Base-by-base conservation (phyloP, 2,329 filamentous ascomycete genomes). In the Karstenula rhodostoma region DNA sequence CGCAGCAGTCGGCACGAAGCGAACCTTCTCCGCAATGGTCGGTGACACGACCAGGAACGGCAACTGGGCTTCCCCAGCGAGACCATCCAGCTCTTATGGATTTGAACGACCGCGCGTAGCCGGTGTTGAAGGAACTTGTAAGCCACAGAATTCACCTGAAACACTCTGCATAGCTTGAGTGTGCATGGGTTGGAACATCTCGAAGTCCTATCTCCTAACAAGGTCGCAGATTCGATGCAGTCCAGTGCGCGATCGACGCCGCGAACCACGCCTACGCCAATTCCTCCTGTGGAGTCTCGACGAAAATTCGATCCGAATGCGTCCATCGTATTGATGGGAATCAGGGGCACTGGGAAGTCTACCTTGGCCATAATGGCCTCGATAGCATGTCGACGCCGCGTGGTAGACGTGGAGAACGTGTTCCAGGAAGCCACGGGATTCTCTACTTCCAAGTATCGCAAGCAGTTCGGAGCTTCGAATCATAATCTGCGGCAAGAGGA, bases 301-400 rank as follows among this genome's bases (percentile, higher is more conserved):
- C 80, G 70, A 47, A 69, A 71, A 19, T 91, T 90, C 69, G 78
- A 81, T 9, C 75, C 82, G 10, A 84, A 90, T 80, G 87, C 89
- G 1, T 92, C 91, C 1, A 87, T 94, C 57, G 85, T 93, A 7
- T 81, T 94, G 19, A 85, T 91, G 23, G 91, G 91, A 2, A 87
- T 92, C 58, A 87, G 89, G 15, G 91, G 90, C 12, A 87, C 89
- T 5, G 91, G 91, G 17, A 93, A 93, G 75, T 90, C 90, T 1
- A 92, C 89, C 1, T 80, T 94, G 12, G 91, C 89, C 15, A 86
- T 94, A 50, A 92, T 94, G 63, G 89, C 90, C 6, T 90, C 90
- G 0, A 88, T 88, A 8, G 89, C 89, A 51, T 87, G 91, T 74
- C 86, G 87, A 56, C 83, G 89, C 43, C 87, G 87, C 56, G 82